Percentiles rank a stretch among this genome's conserved stretches.
These are phyloP conservation scores for Lonicera japonica DNA, from an alignment of 129 eudicot species.

Conservation along the genomic window DNA sequence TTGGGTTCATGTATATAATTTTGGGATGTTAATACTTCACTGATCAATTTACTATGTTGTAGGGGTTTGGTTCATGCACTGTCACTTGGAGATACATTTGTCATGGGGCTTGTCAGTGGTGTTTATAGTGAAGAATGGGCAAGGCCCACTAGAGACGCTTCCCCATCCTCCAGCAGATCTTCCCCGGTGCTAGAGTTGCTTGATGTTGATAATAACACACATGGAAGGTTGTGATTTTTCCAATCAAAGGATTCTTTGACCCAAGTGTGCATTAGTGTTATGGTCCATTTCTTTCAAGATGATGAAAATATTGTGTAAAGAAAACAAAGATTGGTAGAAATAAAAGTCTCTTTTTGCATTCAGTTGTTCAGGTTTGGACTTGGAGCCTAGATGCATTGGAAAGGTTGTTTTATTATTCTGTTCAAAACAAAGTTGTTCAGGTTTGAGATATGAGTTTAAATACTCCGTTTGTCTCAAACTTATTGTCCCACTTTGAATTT, in stretches of 20 bases:
- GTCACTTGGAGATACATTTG: constrained; percentile 70
- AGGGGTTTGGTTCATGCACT: constrained; percentile 92
- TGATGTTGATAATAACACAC: background rate
- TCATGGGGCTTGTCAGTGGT: constrained; percentile 64
- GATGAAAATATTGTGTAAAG: constrained; percentile 11
- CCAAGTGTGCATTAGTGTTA: constrained; percentile 34
- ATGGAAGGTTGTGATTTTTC: constrained; percentile 15
- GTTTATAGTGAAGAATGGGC: constrained; percentile 62
- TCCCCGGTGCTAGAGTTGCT: constrained; percentile 46
- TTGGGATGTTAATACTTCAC: background rate
- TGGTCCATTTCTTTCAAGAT: constrained; percentile 15
- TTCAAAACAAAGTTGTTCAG: too few relatives aligned
- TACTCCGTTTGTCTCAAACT: too few relatives aligned
- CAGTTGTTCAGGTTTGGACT: too few relatives aligned
- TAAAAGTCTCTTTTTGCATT: constrained; percentile 1
- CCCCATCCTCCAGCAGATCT: constrained; percentile 67
- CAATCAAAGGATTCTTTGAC: constrained; percentile 22
- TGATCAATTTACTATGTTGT: constrained; percentile 9
- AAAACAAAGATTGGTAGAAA: constrained; percentile 12
- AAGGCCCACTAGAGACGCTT: constrained; percentile 56
- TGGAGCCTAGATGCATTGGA: too few relatives aligned
- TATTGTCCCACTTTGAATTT: too few relatives aligned
- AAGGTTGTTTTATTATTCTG: background rate
- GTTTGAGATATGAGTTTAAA: too few relatives aligned
- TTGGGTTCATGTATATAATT: too few relatives aligned